phyloP scores from a whole-genome alignment of 805 yeast species.

The Candida vaughaniae region DNA sequence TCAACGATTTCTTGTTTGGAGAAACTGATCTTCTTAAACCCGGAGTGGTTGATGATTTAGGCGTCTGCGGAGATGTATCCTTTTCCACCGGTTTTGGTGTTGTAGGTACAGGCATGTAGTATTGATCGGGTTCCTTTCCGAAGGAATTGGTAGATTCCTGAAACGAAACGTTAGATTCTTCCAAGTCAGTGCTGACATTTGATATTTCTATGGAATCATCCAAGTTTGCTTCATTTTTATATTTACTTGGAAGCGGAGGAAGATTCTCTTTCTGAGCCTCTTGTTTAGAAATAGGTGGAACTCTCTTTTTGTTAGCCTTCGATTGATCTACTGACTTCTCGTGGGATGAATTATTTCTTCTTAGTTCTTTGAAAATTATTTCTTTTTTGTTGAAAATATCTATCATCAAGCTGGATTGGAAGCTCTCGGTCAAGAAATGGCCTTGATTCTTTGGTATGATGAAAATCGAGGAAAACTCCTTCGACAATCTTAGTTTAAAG shows the following conservation, averaged over 20 bases:
- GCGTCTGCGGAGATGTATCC: conserved; percentile 16
- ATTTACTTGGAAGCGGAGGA: not conserved
- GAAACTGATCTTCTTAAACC: conserved; percentile 36
- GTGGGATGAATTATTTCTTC: conserved; percentile 29
- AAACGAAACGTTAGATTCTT: not conserved
- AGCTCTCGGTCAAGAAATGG: conserved; percentile 49
- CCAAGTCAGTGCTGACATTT: conserved; percentile 6
- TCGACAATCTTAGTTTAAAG: conserved; percentile 52
- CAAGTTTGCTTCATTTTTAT: not conserved
- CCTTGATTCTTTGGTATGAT: conserved; percentile 20
- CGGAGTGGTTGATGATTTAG: conserved; percentile 16
- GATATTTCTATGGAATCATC: conserved; percentile 6
- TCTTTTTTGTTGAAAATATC: conserved; percentile 64
- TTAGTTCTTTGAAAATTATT: conserved; percentile 62
- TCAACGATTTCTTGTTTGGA: conserved; percentile 37
- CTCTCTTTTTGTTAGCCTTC: not conserved
- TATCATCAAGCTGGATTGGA: conserved; percentile 54
- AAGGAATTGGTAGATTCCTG: conserved; percentile 1
- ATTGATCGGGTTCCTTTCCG: conserved; percentile 10
- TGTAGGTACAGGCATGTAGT: conserved; percentile 1
- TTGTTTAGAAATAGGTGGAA: not conserved
- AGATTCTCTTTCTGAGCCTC: conserved; percentile 1
- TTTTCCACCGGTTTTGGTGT: not conserved
- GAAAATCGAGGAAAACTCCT: conserved; percentile 45
- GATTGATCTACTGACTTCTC: conserved; percentile 1